Evolutionary conservation across 352 stramenopile species (phyloP).

Genomic region (Hyaloperonospora arabidopsidis): DNA sequence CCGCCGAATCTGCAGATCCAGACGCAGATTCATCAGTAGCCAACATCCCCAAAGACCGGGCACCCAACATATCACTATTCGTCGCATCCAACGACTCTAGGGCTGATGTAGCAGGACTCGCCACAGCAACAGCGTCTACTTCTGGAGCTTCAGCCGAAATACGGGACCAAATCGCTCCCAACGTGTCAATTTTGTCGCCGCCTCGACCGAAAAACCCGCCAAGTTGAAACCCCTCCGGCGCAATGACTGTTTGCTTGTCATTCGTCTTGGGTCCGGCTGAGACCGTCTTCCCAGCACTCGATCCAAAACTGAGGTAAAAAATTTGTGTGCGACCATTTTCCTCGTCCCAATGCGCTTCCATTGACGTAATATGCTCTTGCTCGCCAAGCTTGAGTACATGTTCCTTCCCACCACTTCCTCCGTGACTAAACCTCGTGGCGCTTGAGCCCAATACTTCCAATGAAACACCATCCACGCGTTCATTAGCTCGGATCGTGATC

Average conservation of each 20-base stretch:
- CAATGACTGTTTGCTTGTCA: slow-evolving; percentile 13
- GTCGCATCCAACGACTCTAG: too few species aligned
- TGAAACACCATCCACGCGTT: slow-evolving; percentile 16
- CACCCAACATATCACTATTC: too few species aligned
- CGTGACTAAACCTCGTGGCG: slow-evolving; percentile 21
- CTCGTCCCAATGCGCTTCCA: slow-evolving; percentile 24
- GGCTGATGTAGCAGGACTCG: too few species aligned
- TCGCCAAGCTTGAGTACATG: slow-evolving; percentile 6
- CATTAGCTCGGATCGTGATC: slow-evolving; percentile 12
- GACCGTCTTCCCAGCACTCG: slow-evolving; percentile 17
- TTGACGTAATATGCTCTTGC: slow-evolving; percentile 18
- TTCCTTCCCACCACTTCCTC: slow-evolving; percentile 11
- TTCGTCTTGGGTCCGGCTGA: slow-evolving; percentile 13
- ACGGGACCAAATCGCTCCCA: slow-evolving; percentile 23
- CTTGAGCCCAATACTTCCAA: slow-evolving; percentile 15
- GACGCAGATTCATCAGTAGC: too few species aligned
- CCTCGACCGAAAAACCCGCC: slow-evolving; percentile 22
- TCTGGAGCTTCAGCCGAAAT: slow-evolving; percentile 13
- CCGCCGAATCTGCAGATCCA: too few species aligned
- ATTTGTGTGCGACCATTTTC: slow-evolving; percentile 15
- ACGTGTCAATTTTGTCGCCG: slow-evolving; percentile 15
- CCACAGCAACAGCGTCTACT: slow-evolving; percentile 3
- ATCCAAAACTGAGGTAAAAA: slow-evolving; percentile 19
- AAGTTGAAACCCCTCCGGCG: slow-evolving; percentile 24
- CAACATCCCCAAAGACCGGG: too few species aligned